A percentile compares a stretch with the other conserved stretches of the same genome.
phyloP scores from a whole-genome alignment of 1,284 basidiomycete species.

The Meira miltonrushii region DNA sequence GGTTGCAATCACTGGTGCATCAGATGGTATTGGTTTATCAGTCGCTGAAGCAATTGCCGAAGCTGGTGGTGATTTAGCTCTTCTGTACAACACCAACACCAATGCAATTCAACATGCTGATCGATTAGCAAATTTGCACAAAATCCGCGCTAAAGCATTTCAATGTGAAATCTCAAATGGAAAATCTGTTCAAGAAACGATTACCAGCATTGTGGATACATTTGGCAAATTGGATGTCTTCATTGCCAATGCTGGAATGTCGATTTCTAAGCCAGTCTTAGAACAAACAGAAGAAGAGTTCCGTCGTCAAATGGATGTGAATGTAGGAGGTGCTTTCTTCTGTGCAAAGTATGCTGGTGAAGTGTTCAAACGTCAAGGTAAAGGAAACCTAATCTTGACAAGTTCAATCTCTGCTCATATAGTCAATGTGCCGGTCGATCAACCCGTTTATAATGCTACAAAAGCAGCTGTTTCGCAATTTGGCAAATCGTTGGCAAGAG shows the following conservation, averaged over 20 bases:
- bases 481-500: conserved; percentile 33
- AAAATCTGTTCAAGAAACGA: conserved; percentile 16
- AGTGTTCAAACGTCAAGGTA: conserved; percentile 48
- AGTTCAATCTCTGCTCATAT: conserved; percentile 37
- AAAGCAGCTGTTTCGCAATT: conserved; percentile 42
- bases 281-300: conserved; percentile 38
- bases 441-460: conserved; percentile 32
- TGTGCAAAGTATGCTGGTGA: conserved; percentile 39
- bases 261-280: conserved; percentile 27
- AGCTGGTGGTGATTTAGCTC: conserved; percentile 46
- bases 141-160: conserved; percentile 38
- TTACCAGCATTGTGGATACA: conserved; percentile 27
- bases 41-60: conserved; percentile 49
- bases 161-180: conserved; percentile 12
- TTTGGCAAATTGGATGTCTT: conserved; percentile 39
- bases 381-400: conserved; percentile 42
- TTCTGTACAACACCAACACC: conserved; percentile 35
- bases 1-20: conserved; percentile 45
- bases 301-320: conserved; percentile 31
- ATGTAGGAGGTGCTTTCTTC: conserved; percentile 23
- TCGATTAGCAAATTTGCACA: conserved; percentile 33
- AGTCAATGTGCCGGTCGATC: conserved; percentile 40
- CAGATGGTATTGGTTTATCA: conserved; percentile 49
- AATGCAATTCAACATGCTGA: no score
- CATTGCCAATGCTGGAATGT: conserved; percentile 29